phyloP scores from a whole-genome alignment of 495 filamentous ascomycete species.

The Aspergillus carlsbadensis region DNA sequence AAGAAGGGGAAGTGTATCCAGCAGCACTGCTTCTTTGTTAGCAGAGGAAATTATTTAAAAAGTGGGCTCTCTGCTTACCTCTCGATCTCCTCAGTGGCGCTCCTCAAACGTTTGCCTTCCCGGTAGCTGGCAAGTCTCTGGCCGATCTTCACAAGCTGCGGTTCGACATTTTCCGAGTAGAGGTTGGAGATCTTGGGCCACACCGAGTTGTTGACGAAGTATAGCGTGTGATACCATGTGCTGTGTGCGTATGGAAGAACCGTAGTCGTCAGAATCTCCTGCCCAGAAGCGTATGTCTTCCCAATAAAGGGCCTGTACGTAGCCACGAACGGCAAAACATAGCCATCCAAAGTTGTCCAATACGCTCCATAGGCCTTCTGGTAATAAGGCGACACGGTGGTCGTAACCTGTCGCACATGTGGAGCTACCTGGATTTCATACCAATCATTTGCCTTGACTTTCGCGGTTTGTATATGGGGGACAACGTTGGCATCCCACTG shows the following conservation, averaged over 20 bases:
- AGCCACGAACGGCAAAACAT: conserved; percentile 73
- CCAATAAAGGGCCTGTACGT: conserved; percentile 69
- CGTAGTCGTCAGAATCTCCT: conserved; percentile 65
- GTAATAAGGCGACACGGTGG: conserved; percentile 67
- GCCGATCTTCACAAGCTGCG: conserved; percentile 88
- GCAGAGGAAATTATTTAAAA: neutral
- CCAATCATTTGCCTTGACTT: conserved; percentile 55
- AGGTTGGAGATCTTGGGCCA: conserved; percentile 78
- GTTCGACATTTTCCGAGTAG: conserved; percentile 90
- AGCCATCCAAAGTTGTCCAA: conserved; percentile 64
- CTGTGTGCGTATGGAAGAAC: conserved; percentile 69
- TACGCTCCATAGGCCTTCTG: conserved; percentile 58
- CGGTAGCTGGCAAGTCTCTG: conserved; percentile 84
- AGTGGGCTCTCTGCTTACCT: conserved; percentile 29
- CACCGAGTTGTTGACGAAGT: conserved; percentile 69
- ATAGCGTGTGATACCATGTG: conserved; percentile 62
- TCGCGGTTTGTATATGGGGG: conserved; percentile 67
- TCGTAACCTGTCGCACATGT: conserved; percentile 62
- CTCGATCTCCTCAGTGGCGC: conserved; percentile 56
- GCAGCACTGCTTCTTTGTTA: conserved; percentile 30
- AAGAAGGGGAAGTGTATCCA: conserved; percentile 28
- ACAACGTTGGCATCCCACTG: conserved; percentile 78
- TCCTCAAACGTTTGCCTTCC: conserved; percentile 61
- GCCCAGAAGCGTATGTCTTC: conserved; percentile 65
- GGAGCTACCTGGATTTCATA: conserved; percentile 72